Percentiles rank a stretch among this genome's conserved stretches.
phyloP scores from a whole-genome alignment of 2,329 filamentous ascomycete species.

The Myriosclerotinia curreyana region DNA sequence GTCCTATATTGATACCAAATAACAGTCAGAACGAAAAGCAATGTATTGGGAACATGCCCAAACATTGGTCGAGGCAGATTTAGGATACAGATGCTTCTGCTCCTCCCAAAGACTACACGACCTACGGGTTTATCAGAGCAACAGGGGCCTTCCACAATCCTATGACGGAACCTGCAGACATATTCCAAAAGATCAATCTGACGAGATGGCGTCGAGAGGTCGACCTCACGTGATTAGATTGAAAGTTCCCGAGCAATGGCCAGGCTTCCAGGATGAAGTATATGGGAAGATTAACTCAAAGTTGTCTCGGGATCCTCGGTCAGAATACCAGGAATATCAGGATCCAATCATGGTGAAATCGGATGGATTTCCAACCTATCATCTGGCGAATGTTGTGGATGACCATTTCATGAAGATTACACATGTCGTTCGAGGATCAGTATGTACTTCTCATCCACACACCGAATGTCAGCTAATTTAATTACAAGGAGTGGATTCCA shows the following conservation, averaged over 20 bases:
- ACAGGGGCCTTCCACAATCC: conserved; percentile 55
- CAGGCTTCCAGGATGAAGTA: conserved; percentile 71
- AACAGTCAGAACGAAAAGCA: conserved; percentile 72
- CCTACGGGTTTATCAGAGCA: conserved; percentile 61
- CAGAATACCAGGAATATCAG: conserved; percentile 49
- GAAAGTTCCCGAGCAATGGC: conserved; percentile 59
- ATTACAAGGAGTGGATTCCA: conserved; percentile 79
- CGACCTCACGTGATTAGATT: conserved; percentile 77
- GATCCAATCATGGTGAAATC: conserved; percentile 90
- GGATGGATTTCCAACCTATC: conserved; percentile 92
- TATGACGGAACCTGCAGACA: conserved; percentile 73
- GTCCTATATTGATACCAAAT: neutral
- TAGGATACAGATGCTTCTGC: conserved; percentile 95
- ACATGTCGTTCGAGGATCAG: conserved; percentile 86
- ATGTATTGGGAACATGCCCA: conserved; percentile 71
- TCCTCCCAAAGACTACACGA: conserved; percentile 65
- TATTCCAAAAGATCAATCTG: conserved; percentile 64
- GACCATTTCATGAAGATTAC: conserved; percentile 95
- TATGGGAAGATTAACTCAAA: conserved; percentile 62
- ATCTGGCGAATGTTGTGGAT: conserved; percentile 95
- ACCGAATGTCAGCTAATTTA: conserved; percentile 15
- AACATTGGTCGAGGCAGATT: conserved; percentile 63
- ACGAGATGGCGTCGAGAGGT: conserved; percentile 63
- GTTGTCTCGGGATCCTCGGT: neutral
- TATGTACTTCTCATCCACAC: conserved; percentile 42